These are phyloP conservation scores for Aspergillus campestris DNA, from an alignment of 495 filamentous ascomycete species.

Conservation along the genomic window DNA sequence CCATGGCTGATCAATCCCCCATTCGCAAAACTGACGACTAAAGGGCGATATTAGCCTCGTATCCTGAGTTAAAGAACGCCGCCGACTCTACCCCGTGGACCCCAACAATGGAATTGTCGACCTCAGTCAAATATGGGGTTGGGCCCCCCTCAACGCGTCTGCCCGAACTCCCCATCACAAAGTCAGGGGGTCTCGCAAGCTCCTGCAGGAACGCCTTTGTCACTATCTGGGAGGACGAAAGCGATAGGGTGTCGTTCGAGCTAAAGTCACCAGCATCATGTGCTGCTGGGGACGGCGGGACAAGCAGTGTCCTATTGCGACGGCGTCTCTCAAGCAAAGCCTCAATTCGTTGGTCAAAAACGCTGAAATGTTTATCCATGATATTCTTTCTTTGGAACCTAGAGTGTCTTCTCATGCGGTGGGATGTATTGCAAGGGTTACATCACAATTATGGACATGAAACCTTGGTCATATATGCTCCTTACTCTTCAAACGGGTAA, in stretches of 20 bases:
- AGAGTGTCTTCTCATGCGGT: too few species aligned
- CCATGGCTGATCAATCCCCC: slow-evolving; percentile 58
- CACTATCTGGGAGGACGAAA: slow-evolving; percentile 8
- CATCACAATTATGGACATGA: too few species aligned
- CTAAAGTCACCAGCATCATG: too few species aligned
- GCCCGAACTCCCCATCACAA: slow-evolving; percentile 5
- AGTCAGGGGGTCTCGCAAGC: slow-evolving; percentile 8
- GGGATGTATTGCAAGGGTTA: too few species aligned
- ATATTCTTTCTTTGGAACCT: too few species aligned
- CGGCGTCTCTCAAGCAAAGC: too few species aligned
- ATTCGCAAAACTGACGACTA: slow-evolving; percentile 50
- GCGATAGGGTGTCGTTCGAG: slow-evolving; percentile 14
- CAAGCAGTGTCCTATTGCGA: too few species aligned
- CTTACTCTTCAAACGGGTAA: too few species aligned
- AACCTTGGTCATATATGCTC: too few species aligned
- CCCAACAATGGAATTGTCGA: slow-evolving; percentile 48
- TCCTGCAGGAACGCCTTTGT: slow-evolving; percentile 7
- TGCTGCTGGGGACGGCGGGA: too few species aligned
- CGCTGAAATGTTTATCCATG: too few species aligned
- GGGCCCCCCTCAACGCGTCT: slow-evolving; percentile 9
- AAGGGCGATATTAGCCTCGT: slow-evolving; percentile 58
- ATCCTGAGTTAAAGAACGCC: slow-evolving; percentile 59
- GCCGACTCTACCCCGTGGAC: slow-evolving; percentile 50
- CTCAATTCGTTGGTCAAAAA: too few species aligned
- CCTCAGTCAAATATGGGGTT: slow-evolving; percentile 34